A percentile compares a stretch with the other conserved stretches of the same genome.
phyloP scores from a whole-genome alignment of 2,329 filamentous ascomycete genomes.

The Sclerotinia trifoliorum region DNA sequence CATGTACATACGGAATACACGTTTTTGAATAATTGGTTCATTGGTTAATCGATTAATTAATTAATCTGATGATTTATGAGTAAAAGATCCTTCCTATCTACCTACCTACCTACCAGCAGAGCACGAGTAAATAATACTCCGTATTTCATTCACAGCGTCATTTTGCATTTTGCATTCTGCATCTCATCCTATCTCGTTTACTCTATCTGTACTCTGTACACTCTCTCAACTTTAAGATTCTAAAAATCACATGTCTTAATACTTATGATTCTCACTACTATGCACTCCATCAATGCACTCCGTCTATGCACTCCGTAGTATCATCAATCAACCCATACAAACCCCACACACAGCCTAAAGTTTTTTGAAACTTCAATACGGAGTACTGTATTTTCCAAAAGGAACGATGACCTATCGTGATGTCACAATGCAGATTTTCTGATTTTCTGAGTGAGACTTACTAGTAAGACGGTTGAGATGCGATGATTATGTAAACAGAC shows the following conservation, averaged over 20 bases:
- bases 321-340: neutral
- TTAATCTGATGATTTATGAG: no score
- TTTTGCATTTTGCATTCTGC: neutral
- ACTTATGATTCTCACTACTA: neutral
- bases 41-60: no score
- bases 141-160: neutral
- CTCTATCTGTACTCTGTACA: neutral
- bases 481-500: neutral
- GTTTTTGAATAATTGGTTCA: neutral
- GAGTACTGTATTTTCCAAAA: no score
- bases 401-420: neutral
- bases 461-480: no score
- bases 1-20: neutral
- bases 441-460: no score
- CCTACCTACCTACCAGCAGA: neutral
- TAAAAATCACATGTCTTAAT: neutral
- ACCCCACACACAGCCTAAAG: no score
- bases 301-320: no score
- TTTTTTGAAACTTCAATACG: no score
- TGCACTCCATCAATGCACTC: neutral
- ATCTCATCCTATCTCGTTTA: neutral
- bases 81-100: no score
- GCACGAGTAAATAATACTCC: neutral
- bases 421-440: slow-evolving; percentile 11
- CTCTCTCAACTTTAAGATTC: neutral